Evolutionary conservation across 2,329 filamentous ascomycete species (phyloP), one percentile per base, ranked within the genome.

Genomic region (Colletotrichum sp.): DNA sequence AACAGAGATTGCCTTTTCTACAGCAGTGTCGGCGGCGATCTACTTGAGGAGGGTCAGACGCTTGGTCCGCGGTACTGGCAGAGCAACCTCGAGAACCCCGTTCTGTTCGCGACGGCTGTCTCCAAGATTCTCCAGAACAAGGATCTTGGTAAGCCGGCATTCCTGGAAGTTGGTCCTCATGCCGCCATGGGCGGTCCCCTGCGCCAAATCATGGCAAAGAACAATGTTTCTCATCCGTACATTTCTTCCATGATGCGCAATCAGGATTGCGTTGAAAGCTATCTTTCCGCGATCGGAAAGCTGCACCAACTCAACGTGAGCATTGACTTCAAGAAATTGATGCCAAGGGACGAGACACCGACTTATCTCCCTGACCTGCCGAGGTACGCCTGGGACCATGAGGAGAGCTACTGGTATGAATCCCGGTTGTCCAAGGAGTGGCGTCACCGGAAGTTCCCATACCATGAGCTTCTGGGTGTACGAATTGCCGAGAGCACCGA

Each of bases 91-190:
- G 83, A 83, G 2, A 82, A 81, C 12, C 82, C 86, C 0, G 85
- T 89, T 1, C 81, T 82, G 5, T 89, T 89, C 76, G 87, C 88
- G 71, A 29, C 86, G 62, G 84, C 82, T 8, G 80, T 85, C 6
- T 82, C 84, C 9, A 76, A 32, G 3, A 59, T 59, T 22, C 49
- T 68, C 12, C 15, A 55, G 9, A 13, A 55, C 36, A 49, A 34
- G 32, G n/a, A 61, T 4, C n/a, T 55, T 1, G 34, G 22, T 3
- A 62, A 62, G 29, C 49, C 68, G 2, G 69, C 75, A 2, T 71
- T 79, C 36, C 25, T 81, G 0, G 80, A 80, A 25, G 15, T 81
- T 13, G 80, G 80, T 0, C 79, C 80, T 0, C 79, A 81, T 34
- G 22, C 73, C 0, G 77, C 79, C 1, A 69, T 81, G 12, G 69